Conservation (phyloP, 805 yeast genomes). For the Candida insectalens region DNA sequence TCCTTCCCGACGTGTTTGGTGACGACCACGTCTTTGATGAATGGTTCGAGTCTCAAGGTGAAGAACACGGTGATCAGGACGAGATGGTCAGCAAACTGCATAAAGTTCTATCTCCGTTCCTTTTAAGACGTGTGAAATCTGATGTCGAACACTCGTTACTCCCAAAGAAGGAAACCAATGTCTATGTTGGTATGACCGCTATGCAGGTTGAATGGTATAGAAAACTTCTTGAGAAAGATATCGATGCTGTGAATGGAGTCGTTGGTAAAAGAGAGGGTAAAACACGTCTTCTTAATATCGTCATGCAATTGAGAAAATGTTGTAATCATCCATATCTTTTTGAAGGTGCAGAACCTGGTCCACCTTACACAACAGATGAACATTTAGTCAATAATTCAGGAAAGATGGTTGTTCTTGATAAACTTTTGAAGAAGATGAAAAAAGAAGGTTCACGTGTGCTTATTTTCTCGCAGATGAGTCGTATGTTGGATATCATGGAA, state of each 20-base stretch:
- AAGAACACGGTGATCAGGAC: constrained; percentile 71
- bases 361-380: constrained; percentile 93
- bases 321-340: constrained; percentile 95
- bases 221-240: constrained; percentile 79
- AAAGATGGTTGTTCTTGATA: constrained; percentile 82
- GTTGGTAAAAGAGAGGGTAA: constrained; percentile 92
- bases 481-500: constrained; percentile 81
- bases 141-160: constrained; percentile 87
- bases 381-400: constrained; percentile 87
- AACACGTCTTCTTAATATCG: constrained; percentile 83
- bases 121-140: constrained; percentile 80
- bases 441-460: constrained; percentile 80
- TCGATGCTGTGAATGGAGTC: constrained; percentile 93
- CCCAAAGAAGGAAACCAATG: constrained; percentile 84
- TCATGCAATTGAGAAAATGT: constrained; percentile 93
- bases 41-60: constrained; percentile 65
- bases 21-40: constrained; percentile 85
- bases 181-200: constrained; percentile 89
- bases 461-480: constrained; percentile 89
- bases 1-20: constrained; percentile 90
- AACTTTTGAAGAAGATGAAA: constrained; percentile 61
- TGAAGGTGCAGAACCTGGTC: constrained; percentile 99
- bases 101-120: constrained; percentile 78
- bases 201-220: constrained; percentile 94
- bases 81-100: constrained; percentile 81